Evolutionary conservation across 2,329 filamentous ascomycete genomes (phyloP), one percentile per base, ranked within the genome.

Genomic region (Alternaria longipes): DNA sequence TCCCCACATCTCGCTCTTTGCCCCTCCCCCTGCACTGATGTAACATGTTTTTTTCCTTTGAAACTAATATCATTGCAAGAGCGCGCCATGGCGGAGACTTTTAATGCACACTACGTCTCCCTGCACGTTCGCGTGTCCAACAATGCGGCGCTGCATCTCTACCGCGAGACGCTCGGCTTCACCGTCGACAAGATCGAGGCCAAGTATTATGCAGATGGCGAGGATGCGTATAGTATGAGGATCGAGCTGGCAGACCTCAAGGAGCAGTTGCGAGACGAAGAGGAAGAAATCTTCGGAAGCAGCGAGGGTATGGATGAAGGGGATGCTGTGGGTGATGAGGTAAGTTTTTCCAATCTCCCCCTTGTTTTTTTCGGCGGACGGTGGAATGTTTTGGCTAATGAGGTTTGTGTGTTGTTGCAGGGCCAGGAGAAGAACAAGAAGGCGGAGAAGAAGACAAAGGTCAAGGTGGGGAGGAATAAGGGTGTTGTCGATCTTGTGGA

Each of bases 201-300:
- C 50, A 95, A 94, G 82, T 97, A 97, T 86, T 99, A 99, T 78
- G 95, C 95, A 59, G 95, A 99, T 79, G 94, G 94, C 62, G 95
- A 99, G 83, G 93, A 99, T 82, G 95, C 95, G 38, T 97, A 89
- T 78, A 91, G 89, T 76, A 99, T 99, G 95, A 90, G 89, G 65
- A 91, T 97, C 78, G 91, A 98, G 74, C 85, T 99, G 44, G 80
- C 81, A 3, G 81, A 83, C 52, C 77, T 90, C 45, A 81, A 84
- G 55, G 82, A 86, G 60, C 83, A 85, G 67, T 84, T 91, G 14
- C 65, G 77, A 46, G 76, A 83, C 64, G 74, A 74, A 32, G 76
- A 74, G 36, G 74, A 73, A 3, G 73, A 75, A 18, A 69, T 64
- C 36, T 77, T 78, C 9, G 77, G 77, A 20, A 69, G 60, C 42